Base-by-base conservation (phyloP, 192 early-diverging fungal species). In the Podila verticillata region DNA sequence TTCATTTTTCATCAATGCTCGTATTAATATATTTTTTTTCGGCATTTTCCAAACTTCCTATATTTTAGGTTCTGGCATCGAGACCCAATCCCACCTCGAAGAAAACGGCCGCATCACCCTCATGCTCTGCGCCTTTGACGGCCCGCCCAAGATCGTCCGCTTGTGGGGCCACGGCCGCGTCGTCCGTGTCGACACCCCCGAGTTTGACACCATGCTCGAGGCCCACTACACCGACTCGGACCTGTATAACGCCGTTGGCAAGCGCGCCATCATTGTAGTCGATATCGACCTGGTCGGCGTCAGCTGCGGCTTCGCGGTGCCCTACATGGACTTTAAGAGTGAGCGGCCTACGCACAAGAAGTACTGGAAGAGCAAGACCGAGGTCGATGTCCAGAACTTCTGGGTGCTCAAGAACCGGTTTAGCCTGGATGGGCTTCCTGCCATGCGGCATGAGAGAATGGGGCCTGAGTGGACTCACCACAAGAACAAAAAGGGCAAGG, bases 41-140 rank as follows among this genome's bases (percentile, higher is more conserved):
- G 36, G 12, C 36, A 12, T 12, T 12, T 39, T n/a, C n/a, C 36
- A 39, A 34, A n/a, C n/a, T 34, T 34, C 32, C 35, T 49, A 29
- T 20, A 57, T n/a, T 24, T 15, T 56, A 74, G 65, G 84, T 10
- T 77, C 75, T 7, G 87, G 87, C 10, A 61, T 70, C 70, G 91
- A 92, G 64, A 92, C 91, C 2, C 82, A 90, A 44, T 78, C 87
- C 48, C 90, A 92, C 56, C 35, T 91, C 62, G 73, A 83, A 47
- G 87, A 92, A 63, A 92, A 91, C 78, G 80, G 75, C 5, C 84
- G 91, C 17, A 78, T 91, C 32, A 91, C 91, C 4, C 57, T 91
- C 58, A 91, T 92, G 88, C 61, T 92, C 64, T 87, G 86, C 24
- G 88, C 91, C 24, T 92, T 92, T 60, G 89, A 92, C 28, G 89